Evolutionary conservation across 768 basidiomycete species (phyloP).

Genomic region (Termitomyces sp.): DNA sequence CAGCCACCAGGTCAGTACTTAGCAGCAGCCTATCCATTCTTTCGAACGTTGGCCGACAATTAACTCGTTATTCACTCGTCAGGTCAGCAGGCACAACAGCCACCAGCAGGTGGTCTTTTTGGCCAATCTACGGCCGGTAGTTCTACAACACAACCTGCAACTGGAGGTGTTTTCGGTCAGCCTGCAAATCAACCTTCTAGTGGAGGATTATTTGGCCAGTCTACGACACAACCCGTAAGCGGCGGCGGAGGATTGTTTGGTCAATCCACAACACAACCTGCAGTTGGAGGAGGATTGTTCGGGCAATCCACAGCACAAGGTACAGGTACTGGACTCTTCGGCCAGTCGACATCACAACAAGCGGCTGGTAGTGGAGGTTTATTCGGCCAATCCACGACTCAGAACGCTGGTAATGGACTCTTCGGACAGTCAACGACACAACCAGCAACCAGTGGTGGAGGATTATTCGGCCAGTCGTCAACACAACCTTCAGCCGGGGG

Average conservation of each 20-base stretch:
- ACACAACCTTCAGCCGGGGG: conserved; percentile 12
- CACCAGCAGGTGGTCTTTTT: conserved; percentile 23
- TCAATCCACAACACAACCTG: conserved; percentile 18
- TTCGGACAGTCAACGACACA: conserved; percentile 18
- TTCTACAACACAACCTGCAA: conserved; percentile 16
- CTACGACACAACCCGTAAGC: conserved; percentile 17
- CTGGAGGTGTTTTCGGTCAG: conserved; percentile 25
- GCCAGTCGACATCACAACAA: conserved; percentile 15
- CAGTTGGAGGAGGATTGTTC: conserved; percentile 28
- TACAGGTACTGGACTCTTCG: conserved; percentile 13
- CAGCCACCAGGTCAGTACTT: conserved; percentile 16
- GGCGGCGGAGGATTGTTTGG: conserved; percentile 29
- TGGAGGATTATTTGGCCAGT: conserved; percentile 30
- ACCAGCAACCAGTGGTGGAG: conserved; percentile 16
- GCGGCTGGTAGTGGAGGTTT: conserved; percentile 4
- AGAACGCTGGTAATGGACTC: conserved; percentile 8
- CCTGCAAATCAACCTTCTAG: conserved; percentile 7
- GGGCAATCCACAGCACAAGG: conserved; percentile 21
- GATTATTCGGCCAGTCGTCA: conserved; percentile 22
- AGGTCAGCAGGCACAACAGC: conserved; percentile 31
- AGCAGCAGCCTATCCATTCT: conserved; percentile 12
- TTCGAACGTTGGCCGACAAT: background rate
- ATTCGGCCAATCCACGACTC: conserved; percentile 18
- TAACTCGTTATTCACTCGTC: conserved; percentile 22
- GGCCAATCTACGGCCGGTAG: conserved; percentile 7